Percentiles rank a stretch among this genome's conserved stretches.
Conservation (phyloP, 177 flowering plant species). For the Vitis hybrid region DNA sequence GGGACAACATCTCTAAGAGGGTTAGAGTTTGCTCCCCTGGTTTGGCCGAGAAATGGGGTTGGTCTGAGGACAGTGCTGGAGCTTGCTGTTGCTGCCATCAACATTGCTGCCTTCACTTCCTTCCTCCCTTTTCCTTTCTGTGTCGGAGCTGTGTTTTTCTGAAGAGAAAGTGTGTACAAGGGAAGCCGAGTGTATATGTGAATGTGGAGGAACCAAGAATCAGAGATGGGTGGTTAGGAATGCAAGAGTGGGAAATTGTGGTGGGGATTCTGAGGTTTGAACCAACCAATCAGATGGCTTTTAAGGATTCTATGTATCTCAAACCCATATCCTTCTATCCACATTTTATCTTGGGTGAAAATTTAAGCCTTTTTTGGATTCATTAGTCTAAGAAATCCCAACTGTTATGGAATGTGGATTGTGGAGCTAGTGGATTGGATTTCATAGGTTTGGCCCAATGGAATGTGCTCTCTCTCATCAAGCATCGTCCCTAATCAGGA, state of each 20-base stretch:
- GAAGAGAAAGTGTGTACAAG: conserved; percentile 6
- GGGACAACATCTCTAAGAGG: conserved; percentile 66
- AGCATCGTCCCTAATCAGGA: too few relatives aligned
- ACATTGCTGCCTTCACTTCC: conserved; percentile 35
- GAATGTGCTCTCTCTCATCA: too few relatives aligned
- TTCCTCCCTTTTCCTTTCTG: background rate
- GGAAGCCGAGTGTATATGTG: background rate
- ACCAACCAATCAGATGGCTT: conserved; percentile 59
- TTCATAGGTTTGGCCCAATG: too few relatives aligned
- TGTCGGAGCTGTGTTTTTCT: background rate
- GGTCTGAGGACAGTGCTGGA: conserved; percentile 57
- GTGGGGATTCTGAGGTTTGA: conserved; percentile 22
- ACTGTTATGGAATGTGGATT: too few relatives aligned
- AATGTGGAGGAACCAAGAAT: conserved; percentile 15
- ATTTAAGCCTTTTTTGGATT: too few relatives aligned
- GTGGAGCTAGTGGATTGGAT: too few relatives aligned
- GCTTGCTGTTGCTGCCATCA: conserved; percentile 61
- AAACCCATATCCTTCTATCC: conserved; percentile 66
- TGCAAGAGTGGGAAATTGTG: conserved; percentile 25
- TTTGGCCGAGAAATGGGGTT: conserved; percentile 77
- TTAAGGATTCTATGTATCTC: conserved; percentile 55
- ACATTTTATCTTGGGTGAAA: conserved; percentile 22
- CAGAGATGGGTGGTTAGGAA: conserved; percentile 38
- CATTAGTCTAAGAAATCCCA: too few relatives aligned
- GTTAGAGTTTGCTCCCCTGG: conserved; percentile 39